phyloP scores from a whole-genome alignment of 106 monocot species.

The Vanilla planifolia region DNA sequence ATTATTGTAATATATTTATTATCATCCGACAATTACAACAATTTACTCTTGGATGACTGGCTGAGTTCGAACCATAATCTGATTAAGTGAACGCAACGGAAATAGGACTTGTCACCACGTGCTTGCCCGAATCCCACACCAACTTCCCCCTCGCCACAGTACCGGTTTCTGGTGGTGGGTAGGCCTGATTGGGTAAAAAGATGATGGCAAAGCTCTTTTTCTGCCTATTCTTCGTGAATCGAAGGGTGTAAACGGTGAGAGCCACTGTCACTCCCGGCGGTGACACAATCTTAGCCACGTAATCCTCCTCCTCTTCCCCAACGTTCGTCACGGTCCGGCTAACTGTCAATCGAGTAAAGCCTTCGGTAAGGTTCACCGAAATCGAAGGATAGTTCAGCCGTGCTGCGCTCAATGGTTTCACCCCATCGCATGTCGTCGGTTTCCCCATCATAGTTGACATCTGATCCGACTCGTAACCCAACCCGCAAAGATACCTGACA shows the following conservation, averaged over 20 bases:
- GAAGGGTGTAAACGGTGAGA: neutral
- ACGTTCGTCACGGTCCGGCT: neutral
- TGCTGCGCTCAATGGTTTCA: neutral
- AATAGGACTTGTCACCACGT: slow-evolving; percentile 3
- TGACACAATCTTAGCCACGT: neutral
- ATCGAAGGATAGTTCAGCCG: slow-evolving; percentile 17
- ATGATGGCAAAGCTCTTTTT: neutral
- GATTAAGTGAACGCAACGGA: too few relatives aligned
- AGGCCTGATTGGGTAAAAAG: neutral
- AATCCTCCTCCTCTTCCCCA: neutral
- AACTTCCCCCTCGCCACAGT: neutral
- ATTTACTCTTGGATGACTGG: too few relatives aligned
- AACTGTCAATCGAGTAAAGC: neutral
- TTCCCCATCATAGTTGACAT: neutral
- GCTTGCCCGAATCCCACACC: neutral
- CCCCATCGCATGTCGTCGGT: neutral
- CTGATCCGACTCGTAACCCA: slow-evolving; percentile 3
- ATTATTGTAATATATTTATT: too few relatives aligned
- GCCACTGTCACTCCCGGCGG: neutral
- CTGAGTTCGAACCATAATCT: too few relatives aligned
- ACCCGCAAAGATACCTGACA: slow-evolving; percentile 5
- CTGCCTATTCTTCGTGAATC: neutral
- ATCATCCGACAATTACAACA: too few relatives aligned
- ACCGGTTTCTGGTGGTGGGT: too few relatives aligned
- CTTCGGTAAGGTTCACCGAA: neutral